A percentile compares a stretch with the other conserved stretches of the same genome.
Conservation (phyloP, 176 grass and related monocot species). For the Musa itinerans region DNA sequence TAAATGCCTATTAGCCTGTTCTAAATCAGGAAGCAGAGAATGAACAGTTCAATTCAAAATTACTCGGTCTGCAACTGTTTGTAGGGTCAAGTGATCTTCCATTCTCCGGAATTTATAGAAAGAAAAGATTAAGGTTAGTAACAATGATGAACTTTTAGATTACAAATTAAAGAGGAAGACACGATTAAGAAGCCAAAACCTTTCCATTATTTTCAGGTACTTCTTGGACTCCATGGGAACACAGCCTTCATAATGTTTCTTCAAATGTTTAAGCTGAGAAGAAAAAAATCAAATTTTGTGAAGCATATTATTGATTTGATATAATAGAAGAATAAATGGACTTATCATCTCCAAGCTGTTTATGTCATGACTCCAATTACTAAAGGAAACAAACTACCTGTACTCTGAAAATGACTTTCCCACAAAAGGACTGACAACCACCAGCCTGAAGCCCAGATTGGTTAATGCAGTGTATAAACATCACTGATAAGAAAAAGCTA, state of each 20-base stretch:
- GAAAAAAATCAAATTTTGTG: slow-evolving; percentile 21
- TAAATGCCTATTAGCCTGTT: background rate
- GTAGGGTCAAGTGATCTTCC: slow-evolving; percentile 93
- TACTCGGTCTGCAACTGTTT: slow-evolving; percentile 91
- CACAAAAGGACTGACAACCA: no score
- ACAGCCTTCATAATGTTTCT: slow-evolving; percentile 83
- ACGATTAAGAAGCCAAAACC: slow-evolving; percentile 40
- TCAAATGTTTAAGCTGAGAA: slow-evolving; percentile 83
- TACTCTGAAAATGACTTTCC: no score
- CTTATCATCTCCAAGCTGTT: no score
- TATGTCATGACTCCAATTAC: no score
- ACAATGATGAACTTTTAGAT: background rate
- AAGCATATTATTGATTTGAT: background rate
- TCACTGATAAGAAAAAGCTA: no score
- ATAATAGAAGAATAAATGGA: background rate
- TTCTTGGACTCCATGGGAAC: slow-evolving; percentile 96
- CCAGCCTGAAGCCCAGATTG: no score
- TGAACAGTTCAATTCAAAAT: slow-evolving; percentile 28
- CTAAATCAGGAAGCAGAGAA: background rate
- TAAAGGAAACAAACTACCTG: no score
- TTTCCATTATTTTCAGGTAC: slow-evolving; percentile 93
- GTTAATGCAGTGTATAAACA: no score
- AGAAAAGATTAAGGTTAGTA: slow-evolving; percentile 16
- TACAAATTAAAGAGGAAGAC: background rate
- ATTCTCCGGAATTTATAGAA: slow-evolving; percentile 57